phyloP scores from a whole-genome alignment of 140 eudicot genomes.

The Anethum foeniculum region DNA sequence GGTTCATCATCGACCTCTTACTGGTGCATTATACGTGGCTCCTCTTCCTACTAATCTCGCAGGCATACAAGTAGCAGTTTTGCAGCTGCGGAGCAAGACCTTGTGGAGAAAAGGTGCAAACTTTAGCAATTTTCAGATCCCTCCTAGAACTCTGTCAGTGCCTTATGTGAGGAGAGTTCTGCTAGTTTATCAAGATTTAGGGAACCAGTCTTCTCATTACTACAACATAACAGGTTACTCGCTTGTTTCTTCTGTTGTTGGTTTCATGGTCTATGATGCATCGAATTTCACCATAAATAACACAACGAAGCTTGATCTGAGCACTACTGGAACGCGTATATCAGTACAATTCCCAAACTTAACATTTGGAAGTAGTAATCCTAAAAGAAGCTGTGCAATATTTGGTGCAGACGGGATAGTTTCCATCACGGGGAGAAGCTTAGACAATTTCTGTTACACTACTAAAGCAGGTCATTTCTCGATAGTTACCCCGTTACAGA shows the following conservation, averaged over 20 bases:
- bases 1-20: slow-evolving; percentile 36
- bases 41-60: slow-evolving; percentile 42
- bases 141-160: slow-evolving; percentile 50
- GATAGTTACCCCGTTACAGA: slow-evolving; percentile 33
- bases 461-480: slow-evolving; percentile 44
- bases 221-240: slow-evolving; percentile 39
- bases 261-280: slow-evolving; percentile 57
- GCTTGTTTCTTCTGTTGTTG: slow-evolving; percentile 42
- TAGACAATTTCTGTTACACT: slow-evolving; percentile 33
- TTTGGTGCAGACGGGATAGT: slow-evolving; percentile 36
- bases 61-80: slow-evolving; percentile 42
- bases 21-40: slow-evolving; percentile 46
- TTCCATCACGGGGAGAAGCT: slow-evolving; percentile 23
- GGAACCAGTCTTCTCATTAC: slow-evolving; percentile 55
- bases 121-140: slow-evolving; percentile 47
- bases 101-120: slow-evolving; percentile 58
- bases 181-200: slow-evolving; percentile 50
- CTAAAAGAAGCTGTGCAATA: slow-evolving; percentile 34
- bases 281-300: slow-evolving; percentile 25
- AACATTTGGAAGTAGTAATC: slow-evolving; percentile 12
- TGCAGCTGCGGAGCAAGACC: slow-evolving; percentile 53
- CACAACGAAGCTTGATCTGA: slow-evolving; percentile 32
- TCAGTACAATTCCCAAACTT: slow-evolving; percentile 29
- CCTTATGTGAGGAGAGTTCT: slow-evolving; percentile 53
- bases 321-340: slow-evolving; percentile 38